These are phyloP conservation scores for Acacia concinna DNA, from an alignment of 331 rosid genomes.

Conservation along the genomic window DNA sequence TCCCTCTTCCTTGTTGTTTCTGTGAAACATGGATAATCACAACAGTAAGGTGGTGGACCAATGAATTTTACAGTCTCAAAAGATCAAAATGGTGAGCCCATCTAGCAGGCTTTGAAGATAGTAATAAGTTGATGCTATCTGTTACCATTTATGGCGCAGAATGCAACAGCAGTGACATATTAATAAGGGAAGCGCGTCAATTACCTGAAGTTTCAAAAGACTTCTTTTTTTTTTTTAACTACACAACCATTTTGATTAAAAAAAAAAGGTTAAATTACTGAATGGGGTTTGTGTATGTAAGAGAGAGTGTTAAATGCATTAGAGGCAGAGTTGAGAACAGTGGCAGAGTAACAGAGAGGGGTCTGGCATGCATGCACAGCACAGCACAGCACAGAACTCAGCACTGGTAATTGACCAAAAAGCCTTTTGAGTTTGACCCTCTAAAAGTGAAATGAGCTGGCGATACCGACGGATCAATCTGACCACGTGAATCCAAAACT, in stretches of 20 bases:
- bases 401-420: slow-evolving; percentile 49
- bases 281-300: slow-evolving; percentile 3
- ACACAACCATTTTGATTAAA: background rate
- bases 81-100: slow-evolving; percentile 21
- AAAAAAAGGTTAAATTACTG: background rate
- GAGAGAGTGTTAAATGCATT: slow-evolving; percentile 37
- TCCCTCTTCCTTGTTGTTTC: background rate
- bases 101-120: slow-evolving; percentile 22
- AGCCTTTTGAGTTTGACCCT: slow-evolving; percentile 41
- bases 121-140: slow-evolving; percentile 16
- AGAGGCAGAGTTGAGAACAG: slow-evolving; percentile 33
- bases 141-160: slow-evolving; percentile 35
- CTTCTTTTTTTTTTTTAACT: too few relatives aligned
- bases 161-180: slow-evolving; percentile 40
- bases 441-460: slow-evolving; percentile 58
- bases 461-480: slow-evolving; percentile 51
- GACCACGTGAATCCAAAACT: slow-evolving; percentile 51
- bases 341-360: slow-evolving; percentile 44
- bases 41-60: background rate
- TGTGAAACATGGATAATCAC: background rate
- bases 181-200: slow-evolving; percentile 4
- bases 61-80: slow-evolving; percentile 3
- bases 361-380: slow-evolving; percentile 48
- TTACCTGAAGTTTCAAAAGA: background rate
- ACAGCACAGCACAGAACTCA: slow-evolving; percentile 38